Percentiles rank a stretch among this genome's conserved stretches.
Evolutionary conservation across 1,139 yeast species (phyloP).

Genomic region (Spencermartinsiella ligniputridi): DNA sequence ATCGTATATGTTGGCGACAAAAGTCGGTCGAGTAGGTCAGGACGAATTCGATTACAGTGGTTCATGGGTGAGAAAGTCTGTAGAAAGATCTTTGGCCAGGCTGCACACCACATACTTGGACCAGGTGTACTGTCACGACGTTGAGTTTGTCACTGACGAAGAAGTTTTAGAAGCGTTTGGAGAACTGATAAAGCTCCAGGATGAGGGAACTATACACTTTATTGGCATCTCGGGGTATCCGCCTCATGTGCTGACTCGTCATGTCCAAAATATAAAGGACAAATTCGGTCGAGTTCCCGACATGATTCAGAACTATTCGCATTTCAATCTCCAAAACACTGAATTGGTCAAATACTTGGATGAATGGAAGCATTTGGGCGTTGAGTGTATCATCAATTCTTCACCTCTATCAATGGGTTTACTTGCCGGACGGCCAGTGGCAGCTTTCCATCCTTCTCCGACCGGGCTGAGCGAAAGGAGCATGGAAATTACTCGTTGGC

Average conservation of each 20-base stretch:
- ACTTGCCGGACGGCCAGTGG: slow-evolving; percentile 62
- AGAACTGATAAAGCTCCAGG: slow-evolving; percentile 54
- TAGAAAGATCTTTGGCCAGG: slow-evolving; percentile 59
- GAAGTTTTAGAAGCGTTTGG: slow-evolving; percentile 59
- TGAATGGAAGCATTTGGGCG: slow-evolving; percentile 47
- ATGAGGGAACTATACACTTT: slow-evolving; percentile 55
- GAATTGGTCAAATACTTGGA: slow-evolving; percentile 46
- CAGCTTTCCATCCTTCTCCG: slow-evolving; percentile 75
- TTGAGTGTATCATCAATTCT: slow-evolving; percentile 63
- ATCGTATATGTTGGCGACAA: slow-evolving; percentile 67
- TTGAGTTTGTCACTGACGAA: slow-evolving; percentile 63
- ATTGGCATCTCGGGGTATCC: slow-evolving; percentile 90
- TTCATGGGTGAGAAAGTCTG: slow-evolving; percentile 54
- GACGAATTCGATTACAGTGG: slow-evolving; percentile 73
- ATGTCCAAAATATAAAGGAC: slow-evolving; percentile 42
- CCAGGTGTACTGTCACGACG: slow-evolving; percentile 78
- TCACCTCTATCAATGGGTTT: slow-evolving; percentile 86
- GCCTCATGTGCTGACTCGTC: slow-evolving; percentile 48
- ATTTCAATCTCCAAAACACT: slow-evolving; percentile 76
- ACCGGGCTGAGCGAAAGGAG: slow-evolving; percentile 33
- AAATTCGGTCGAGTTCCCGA: slow-evolving; percentile 52
- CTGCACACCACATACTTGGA: slow-evolving; percentile 66
- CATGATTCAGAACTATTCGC: slow-evolving; percentile 69
- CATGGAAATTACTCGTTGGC: slow-evolving; percentile 11
- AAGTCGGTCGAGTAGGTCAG: slow-evolving; percentile 70